Percentiles rank a stretch among this genome's conserved stretches.
phyloP scores from a whole-genome alignment of 768 basidiomycete species.

The Mycena kentingensis region DNA sequence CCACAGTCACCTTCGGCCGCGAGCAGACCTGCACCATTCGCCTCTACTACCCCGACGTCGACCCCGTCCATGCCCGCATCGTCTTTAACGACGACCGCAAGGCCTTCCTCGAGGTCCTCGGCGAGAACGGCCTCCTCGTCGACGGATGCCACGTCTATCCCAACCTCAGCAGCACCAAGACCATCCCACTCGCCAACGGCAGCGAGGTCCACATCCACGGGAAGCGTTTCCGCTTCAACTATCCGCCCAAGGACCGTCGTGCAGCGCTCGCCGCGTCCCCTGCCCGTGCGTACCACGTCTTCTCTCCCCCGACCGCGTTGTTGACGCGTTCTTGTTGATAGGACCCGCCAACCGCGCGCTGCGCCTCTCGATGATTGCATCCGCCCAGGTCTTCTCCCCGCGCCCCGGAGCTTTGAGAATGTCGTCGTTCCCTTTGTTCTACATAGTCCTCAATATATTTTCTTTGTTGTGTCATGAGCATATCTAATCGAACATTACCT shows the following conservation, averaged over 20 bases:
- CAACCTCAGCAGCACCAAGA: too few relatives aligned
- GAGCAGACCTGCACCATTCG: constrained; percentile 65
- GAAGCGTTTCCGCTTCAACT: constrained; percentile 71
- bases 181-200: constrained; percentile 65
- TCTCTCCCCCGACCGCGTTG: too few relatives aligned
- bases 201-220: constrained; percentile 68
- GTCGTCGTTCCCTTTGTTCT: too few relatives aligned
- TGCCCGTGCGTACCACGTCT: constrained; percentile 41
- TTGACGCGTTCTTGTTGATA: constrained; percentile 13
- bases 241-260: constrained; percentile 74
- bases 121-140: constrained; percentile 55
- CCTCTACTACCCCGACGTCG: constrained; percentile 67
- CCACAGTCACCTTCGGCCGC: constrained; percentile 68
- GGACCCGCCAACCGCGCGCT: constrained; percentile 47
- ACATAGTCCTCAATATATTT: too few relatives aligned
- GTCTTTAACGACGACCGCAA: constrained; percentile 70
- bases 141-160: constrained; percentile 69
- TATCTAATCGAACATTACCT: too few relatives aligned
- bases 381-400: constrained; percentile 74
- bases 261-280: constrained; percentile 53
- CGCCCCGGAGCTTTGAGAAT: too few relatives aligned
- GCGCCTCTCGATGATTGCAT: constrained; percentile 75
- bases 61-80: constrained; percentile 65
- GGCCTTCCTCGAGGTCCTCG: constrained; percentile 68
- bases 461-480: too few relatives aligned